Conservation (phyloP, 805 yeast genomes). For the Cyberlindnera mrakii region DNA sequence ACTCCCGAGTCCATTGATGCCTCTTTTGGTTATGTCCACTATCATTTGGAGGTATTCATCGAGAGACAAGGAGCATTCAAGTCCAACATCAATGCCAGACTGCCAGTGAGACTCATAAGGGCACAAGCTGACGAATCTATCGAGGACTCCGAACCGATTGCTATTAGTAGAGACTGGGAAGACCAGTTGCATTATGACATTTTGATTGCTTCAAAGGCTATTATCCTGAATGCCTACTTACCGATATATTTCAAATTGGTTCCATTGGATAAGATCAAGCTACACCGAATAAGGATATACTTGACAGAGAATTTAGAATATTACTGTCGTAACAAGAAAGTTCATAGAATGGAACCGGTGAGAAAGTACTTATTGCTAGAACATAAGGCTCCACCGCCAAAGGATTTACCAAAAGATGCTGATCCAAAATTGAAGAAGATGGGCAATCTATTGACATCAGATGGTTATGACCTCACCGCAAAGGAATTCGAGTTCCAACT, state of each 20-base stretch:
- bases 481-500: constrained; percentile 82
- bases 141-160: constrained; percentile 91
- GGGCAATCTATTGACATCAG: constrained; percentile 32
- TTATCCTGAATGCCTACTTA: constrained; percentile 74
- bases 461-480: constrained; percentile 53
- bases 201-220: constrained; percentile 81
- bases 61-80: constrained; percentile 85
- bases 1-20: constrained; percentile 76
- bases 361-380: constrained; percentile 77
- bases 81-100: constrained; percentile 57
- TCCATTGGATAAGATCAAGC: constrained; percentile 78
- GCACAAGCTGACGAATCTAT: constrained; percentile 71
- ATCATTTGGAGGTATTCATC: constrained; percentile 61
- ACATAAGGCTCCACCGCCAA: constrained; percentile 55
- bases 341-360: constrained; percentile 88
- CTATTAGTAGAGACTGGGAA: constrained; percentile 90
- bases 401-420: constrained; percentile 26
- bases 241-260: constrained; percentile 81
- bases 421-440: constrained; percentile 33
- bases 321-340: constrained; percentile 77
- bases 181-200: constrained; percentile 86
- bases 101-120: constrained; percentile 64
- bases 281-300: constrained; percentile 82
- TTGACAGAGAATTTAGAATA: constrained; percentile 89
- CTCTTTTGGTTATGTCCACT: constrained; percentile 75